These are phyloP conservation scores for Colletotrichum sansevieriae DNA, from an alignment of 2,329 filamentous ascomycete genomes.

Conservation along the genomic window DNA sequence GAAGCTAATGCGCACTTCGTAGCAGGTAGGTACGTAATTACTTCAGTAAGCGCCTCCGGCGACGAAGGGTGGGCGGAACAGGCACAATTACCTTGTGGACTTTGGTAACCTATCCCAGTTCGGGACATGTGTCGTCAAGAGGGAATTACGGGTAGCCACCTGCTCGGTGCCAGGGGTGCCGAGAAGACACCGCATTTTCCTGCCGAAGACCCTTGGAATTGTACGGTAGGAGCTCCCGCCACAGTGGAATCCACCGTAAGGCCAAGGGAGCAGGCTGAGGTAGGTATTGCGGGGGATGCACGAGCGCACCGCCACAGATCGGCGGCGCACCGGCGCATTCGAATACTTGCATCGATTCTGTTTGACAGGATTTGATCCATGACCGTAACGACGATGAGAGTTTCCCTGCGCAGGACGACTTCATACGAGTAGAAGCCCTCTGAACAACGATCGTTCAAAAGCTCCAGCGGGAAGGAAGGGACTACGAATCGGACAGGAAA, in stretches of 20 bases:
- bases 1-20: slow-evolving; percentile 16
- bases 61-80: background rate
- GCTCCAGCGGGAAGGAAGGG: background rate
- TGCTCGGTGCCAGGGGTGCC: slow-evolving; percentile 31
- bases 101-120: slow-evolving; percentile 16
- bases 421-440: background rate
- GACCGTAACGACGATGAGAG: slow-evolving; percentile 5
- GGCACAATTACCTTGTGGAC: slow-evolving; percentile 31
- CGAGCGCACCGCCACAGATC: slow-evolving; percentile 39
- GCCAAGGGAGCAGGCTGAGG: slow-evolving; percentile 7
- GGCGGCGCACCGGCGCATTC: slow-evolving; percentile 15
- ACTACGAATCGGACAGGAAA: background rate
- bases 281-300: slow-evolving; percentile 27
- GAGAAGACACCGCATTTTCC: slow-evolving; percentile 8
- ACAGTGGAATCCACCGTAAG: slow-evolving; percentile 27
- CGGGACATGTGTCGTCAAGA: slow-evolving; percentile 45
- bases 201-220: background rate
- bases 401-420: background rate
- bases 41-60: slow-evolving; percentile 2
- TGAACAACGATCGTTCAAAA: background rate
- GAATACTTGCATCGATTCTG: background rate
- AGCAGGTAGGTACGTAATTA: background rate
- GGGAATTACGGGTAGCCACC: slow-evolving; percentile 29
- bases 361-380: background rate
- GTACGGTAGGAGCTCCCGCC: slow-evolving; percentile 23